These are phyloP conservation scores for Alternaria gaisen DNA, from an alignment of 2,329 filamentous ascomycete genomes.

Conservation along the genomic window DNA sequence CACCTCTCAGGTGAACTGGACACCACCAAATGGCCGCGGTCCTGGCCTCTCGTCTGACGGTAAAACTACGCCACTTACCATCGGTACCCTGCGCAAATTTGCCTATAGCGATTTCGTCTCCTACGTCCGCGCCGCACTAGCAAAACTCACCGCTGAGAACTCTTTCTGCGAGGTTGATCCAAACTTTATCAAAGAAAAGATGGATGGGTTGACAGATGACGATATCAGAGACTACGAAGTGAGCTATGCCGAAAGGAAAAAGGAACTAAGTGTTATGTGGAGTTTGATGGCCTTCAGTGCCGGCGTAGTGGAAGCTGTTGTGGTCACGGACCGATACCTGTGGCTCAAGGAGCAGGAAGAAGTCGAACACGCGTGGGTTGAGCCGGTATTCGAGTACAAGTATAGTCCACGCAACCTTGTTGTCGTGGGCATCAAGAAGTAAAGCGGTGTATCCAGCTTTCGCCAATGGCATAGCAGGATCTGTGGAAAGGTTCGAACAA, in stretches of 20 bases:
- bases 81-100: slow-evolving; percentile 82
- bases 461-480: not conserved
- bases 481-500: not conserved
- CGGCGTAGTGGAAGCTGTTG: slow-evolving; percentile 84
- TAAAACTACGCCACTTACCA: slow-evolving; percentile 81
- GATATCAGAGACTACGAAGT: slow-evolving; percentile 77
- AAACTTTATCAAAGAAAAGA: slow-evolving; percentile 68
- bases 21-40: slow-evolving; percentile 59
- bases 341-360: slow-evolving; percentile 81
- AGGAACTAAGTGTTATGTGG: slow-evolving; percentile 89
- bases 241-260: slow-evolving; percentile 71
- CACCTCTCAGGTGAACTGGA: slow-evolving; percentile 46
- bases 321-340: slow-evolving; percentile 89
- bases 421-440: slow-evolving; percentile 85
- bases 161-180: slow-evolving; percentile 48
- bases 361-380: slow-evolving; percentile 83
- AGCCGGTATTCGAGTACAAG: slow-evolving; percentile 88
- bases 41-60: slow-evolving; percentile 50
- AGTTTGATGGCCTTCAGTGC: slow-evolving; percentile 96
- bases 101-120: slow-evolving; percentile 78
- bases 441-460: not conserved
- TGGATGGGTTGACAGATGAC: slow-evolving; percentile 75
- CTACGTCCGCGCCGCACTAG: slow-evolving; percentile 83
- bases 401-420: slow-evolving; percentile 90
- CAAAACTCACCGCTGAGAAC: slow-evolving; percentile 66